phyloP scores from a whole-genome alignment of 495 filamentous ascomycete genomes.

The Penicillium dipodomyicola region DNA sequence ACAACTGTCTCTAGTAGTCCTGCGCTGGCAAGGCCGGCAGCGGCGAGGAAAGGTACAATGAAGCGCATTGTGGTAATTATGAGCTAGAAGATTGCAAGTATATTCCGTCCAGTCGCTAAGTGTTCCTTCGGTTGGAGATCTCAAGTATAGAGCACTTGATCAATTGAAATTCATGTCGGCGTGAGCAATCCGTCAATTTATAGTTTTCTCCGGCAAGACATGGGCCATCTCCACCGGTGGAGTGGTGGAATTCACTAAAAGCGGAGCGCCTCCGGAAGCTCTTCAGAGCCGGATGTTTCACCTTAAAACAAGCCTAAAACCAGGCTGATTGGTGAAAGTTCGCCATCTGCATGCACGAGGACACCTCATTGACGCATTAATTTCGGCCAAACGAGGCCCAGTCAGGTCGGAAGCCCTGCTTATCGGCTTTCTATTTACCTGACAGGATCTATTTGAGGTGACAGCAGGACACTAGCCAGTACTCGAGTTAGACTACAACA shows the following conservation, averaged over 20 bases:
- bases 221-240: not conserved
- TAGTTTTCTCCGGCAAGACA: not conserved
- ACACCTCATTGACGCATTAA: slow-evolving; percentile 19
- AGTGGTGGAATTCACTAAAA: slow-evolving; percentile 4
- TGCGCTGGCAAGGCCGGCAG: slow-evolving; percentile 12
- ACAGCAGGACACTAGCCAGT: not conserved
- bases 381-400: not conserved
- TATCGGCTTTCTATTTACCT: not conserved
- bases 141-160: not conserved
- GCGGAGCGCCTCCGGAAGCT: slow-evolving; percentile 2
- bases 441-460: not conserved
- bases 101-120: not conserved
- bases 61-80: slow-evolving; percentile 10
- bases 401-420: not conserved
- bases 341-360: not conserved
- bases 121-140: not conserved
- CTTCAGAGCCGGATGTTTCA: slow-evolving; percentile 8
- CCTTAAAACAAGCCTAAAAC: slow-evolving; percentile 6
- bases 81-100: not conserved
- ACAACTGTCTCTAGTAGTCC: not conserved
- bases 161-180: not conserved
- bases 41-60: slow-evolving; percentile 6
- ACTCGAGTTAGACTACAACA: not conserved
- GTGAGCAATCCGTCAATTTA: not conserved
- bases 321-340: slow-evolving; percentile 7